Base-by-base conservation (phyloP, 2,329 filamentous ascomycete genomes). In the Ophiosphaerella narmari region DNA sequence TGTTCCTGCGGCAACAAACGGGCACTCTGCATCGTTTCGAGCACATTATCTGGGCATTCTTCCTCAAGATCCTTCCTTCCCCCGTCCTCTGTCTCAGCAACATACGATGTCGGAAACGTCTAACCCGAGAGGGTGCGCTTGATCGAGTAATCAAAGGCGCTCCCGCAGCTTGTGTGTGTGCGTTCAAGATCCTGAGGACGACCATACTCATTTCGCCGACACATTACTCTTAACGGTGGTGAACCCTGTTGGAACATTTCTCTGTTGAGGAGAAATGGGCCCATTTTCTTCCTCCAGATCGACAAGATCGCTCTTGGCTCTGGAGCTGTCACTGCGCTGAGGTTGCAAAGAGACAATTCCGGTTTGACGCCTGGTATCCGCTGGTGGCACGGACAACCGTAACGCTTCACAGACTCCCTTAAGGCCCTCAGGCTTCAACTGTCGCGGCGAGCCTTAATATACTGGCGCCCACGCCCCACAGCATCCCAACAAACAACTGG, bases 1-100 rank as follows among this genome's bases (percentile, higher is more conserved):
- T 50, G 46, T 31, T 57, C 45, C 50, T 54, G 47, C 48, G 34
- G 55, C 54, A 52, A 41, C 26, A 49, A 52, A 55, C 50, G 24
- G 52, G 43, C 24, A 32, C 48, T 38, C 14, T 51, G 45, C 40
- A 29, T 43, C 23, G 11, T 50, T 33, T 23, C 41, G 49, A 48
- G 41, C 35, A 47, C 48, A 46, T 46, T 39, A 43, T 39, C 21
- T 24, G 34, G 13, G 39, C 49, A 36, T 39, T 43, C 21, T 34
- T 49, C 18, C 32, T 39, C 43, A 12, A 12, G n/a, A 29, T 48
- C 50, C 46, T 54, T 46, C 53, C 52, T 55, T 49, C 46, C 46
- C 26, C n/a, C n/a, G n/a, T 36, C n/a, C 34, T 39, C 37, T 40
- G n/a, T 29, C 45, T 37, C 45, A 42, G 37, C 21, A 33, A 33